These are phyloP conservation scores for Ceratocystis alfenasii DNA, from an alignment of 2,329 filamentous ascomycete species.

Conservation along the genomic window DNA sequence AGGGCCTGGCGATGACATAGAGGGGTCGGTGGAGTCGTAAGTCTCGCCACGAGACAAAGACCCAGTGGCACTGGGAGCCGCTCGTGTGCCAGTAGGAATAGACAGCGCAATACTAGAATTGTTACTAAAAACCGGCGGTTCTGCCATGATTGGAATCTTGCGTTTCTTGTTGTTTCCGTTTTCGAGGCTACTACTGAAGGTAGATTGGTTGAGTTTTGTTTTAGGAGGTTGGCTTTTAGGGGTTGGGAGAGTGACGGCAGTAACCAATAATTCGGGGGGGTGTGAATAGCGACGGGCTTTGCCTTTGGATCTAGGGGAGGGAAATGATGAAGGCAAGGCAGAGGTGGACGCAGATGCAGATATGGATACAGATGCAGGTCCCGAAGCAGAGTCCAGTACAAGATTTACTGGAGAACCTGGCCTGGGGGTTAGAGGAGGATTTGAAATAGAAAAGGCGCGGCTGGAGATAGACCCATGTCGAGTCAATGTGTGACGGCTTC, in stretches of 20 bases:
- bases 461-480: conserved; percentile 11
- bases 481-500: conserved; percentile 1
- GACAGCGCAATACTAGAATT: not conserved
- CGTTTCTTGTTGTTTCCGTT: conserved; percentile 99
- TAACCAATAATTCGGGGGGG: not conserved
- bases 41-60: not conserved
- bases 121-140: conserved; percentile 32
- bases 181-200: conserved; percentile 84
- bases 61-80: not conserved
- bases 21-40: not conserved
- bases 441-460: conserved; percentile 9
- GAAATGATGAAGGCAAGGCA: not conserved
- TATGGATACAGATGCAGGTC: not conserved
- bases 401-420: not conserved
- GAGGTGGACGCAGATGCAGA: not conserved
- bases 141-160: conserved; percentile 85
- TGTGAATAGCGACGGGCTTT: conserved; percentile 16
- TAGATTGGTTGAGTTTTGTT: conserved; percentile 33
- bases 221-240: not conserved
- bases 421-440: not conserved
- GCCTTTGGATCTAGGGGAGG: not conserved
- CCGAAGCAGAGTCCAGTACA: not conserved
- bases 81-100: not conserved
- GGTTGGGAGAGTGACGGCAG: not conserved
- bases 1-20: not conserved